Percentiles rank a stretch among this genome's conserved stretches.
phyloP scores from a whole-genome alignment of 163 green algal genomes.

The Scenedesmus sp. region DNA sequence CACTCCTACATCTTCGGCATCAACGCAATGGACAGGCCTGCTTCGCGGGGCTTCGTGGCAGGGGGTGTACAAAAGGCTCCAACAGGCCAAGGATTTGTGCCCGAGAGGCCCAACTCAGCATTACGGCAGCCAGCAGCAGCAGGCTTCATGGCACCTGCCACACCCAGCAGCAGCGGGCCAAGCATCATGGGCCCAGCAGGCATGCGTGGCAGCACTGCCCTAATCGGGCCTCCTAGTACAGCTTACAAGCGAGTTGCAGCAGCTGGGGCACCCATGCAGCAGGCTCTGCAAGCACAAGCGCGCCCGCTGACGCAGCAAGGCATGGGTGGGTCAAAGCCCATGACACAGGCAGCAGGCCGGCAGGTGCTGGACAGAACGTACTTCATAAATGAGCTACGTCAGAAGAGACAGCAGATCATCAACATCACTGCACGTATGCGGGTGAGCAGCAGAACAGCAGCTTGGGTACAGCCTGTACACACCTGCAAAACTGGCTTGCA shows the following conservation, averaged over 20 bases:
- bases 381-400: constrained; percentile 74
- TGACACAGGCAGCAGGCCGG: constrained; percentile 51
- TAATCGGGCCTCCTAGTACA: constrained; percentile 55
- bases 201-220: not conserved
- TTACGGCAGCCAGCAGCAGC: not conserved
- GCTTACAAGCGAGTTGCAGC: constrained; percentile 60
- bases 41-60: constrained; percentile 37
- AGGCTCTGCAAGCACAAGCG: constrained; percentile 62
- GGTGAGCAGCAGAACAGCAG: constrained; percentile 44
- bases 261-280: constrained; percentile 38
- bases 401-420: constrained; percentile 74
- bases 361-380: constrained; percentile 78
- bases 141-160: not conserved
- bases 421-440: constrained; percentile 67
- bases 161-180: not conserved
- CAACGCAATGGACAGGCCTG: constrained; percentile 56
- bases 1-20: not conserved
- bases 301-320: constrained; percentile 79
- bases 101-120: constrained; percentile 63
- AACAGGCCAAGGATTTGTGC: constrained; percentile 54
- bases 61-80: constrained; percentile 60
- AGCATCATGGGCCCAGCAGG: not conserved
- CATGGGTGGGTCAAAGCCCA: constrained; percentile 68
- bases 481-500: too few species aligned
- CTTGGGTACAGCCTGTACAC: not conserved